phyloP scores from a whole-genome alignment of 192 early-diverging fungal genomes.

The Umbelopsis ramanniana region DNA sequence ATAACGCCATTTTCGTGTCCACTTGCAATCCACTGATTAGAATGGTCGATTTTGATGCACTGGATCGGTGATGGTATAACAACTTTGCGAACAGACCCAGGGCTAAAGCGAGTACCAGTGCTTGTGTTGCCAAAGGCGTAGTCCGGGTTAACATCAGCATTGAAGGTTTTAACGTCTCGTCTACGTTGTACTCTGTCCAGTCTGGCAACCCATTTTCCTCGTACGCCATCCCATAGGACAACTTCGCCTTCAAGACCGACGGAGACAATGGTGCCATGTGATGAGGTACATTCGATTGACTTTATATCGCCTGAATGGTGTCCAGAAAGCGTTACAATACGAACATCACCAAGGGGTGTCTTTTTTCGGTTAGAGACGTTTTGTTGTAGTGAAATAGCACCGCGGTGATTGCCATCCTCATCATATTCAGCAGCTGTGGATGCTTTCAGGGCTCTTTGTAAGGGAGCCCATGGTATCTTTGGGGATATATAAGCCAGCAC shows the following conservation, averaged over 20 bases:
- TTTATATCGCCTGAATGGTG: constrained; percentile 38
- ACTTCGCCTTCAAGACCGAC: constrained; percentile 36
- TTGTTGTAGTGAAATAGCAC: constrained; percentile 32
- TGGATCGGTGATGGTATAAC: neutral
- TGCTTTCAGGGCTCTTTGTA: constrained; percentile 9
- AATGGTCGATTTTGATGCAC: constrained; percentile 31
- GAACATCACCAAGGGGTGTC: constrained; percentile 13
- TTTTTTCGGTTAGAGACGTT: constrained; percentile 26
- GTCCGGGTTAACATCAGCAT: neutral
- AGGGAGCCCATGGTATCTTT: constrained; percentile 5
- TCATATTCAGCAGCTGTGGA: constrained; percentile 27
- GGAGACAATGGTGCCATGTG: constrained; percentile 27
- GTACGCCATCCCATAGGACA: constrained; percentile 34
- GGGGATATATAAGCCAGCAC: constrained; percentile 11
- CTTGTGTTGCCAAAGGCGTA: neutral
- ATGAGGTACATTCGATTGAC: constrained; percentile 26
- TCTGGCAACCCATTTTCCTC: constrained; percentile 34
- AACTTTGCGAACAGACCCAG: neutral
- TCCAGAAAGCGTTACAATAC: constrained; percentile 25
- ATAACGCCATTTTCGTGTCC: constrained; percentile 33
- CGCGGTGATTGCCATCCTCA: constrained; percentile 26
- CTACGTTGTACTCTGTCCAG: constrained; percentile 28
- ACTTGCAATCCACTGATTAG: constrained; percentile 36
- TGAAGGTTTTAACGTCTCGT: neutral
- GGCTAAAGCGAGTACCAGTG: neutral